phyloP scores from a whole-genome alignment of 305 asterid genomes.

The Fraxinus nigra region DNA sequence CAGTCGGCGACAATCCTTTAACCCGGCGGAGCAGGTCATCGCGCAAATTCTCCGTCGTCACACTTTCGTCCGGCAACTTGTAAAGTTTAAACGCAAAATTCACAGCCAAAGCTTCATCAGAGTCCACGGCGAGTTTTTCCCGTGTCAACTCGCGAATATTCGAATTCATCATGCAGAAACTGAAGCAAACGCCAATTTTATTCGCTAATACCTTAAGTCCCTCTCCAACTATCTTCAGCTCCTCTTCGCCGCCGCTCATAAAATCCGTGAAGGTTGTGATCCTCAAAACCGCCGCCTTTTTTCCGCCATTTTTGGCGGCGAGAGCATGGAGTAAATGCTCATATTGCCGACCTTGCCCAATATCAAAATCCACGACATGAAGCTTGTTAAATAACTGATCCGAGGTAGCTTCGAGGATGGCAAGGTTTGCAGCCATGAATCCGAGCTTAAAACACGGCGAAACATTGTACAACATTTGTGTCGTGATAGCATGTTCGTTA shows the following conservation, averaged over 20 bases:
- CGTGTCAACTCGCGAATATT: constrained; percentile 42
- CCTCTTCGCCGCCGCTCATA: constrained; percentile 37
- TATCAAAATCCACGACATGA: constrained; percentile 75
- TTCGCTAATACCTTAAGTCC: constrained; percentile 39
- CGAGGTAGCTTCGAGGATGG: constrained; percentile 62
- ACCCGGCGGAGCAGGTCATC: constrained; percentile 89
- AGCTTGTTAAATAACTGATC: constrained; percentile 39
- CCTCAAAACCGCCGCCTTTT: constrained; percentile 35
- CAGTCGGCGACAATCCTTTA: constrained; percentile 54
- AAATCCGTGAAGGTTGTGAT: constrained; percentile 56
- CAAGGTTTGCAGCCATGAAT: constrained; percentile 83
- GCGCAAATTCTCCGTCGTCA: constrained; percentile 66
- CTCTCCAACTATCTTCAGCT: constrained; percentile 36
- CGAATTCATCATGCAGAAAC: constrained; percentile 28
- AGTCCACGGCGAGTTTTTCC: constrained; percentile 42
- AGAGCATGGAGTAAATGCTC: constrained; percentile 74
- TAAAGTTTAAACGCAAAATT: constrained; percentile 76
- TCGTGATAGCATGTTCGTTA: constrained; percentile 46
- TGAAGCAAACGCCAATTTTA: constrained; percentile 43
- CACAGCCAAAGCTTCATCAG: constrained; percentile 69
- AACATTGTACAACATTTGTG: constrained; percentile 50
- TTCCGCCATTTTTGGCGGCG: constrained; percentile 36
- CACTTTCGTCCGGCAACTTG: constrained; percentile 87
- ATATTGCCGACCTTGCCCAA: constrained; percentile 74
- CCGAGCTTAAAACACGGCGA: constrained; percentile 89